Conservation (phyloP, 2,329 filamentous ascomycete species). For the Byssoonygena ceratinophila region DNA sequence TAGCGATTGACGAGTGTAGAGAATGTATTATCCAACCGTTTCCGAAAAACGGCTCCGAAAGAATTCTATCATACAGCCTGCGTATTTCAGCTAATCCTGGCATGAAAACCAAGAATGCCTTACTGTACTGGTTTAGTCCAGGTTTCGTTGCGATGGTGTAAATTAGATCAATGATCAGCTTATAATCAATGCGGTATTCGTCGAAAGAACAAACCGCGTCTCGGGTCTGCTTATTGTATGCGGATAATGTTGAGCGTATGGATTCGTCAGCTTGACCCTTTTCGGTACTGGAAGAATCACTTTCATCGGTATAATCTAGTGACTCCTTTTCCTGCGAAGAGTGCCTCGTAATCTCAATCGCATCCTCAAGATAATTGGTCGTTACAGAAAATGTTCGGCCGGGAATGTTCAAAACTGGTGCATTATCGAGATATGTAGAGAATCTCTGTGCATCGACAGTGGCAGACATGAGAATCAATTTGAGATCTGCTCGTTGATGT, state of each 20-base stretch:
- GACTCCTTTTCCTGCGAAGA: constrained; percentile 50
- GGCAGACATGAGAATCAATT: constrained; percentile 93
- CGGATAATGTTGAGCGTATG: constrained; percentile 54
- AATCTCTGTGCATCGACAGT: constrained; percentile 90
- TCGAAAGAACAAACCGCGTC: constrained; percentile 68
- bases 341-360: constrained; percentile 76
- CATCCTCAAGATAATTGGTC: constrained; percentile 82
- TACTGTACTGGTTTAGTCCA: constrained; percentile 61
- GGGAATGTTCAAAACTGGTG: constrained; percentile 80
- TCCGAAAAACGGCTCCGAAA: constrained; percentile 64
- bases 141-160: constrained; percentile 61
- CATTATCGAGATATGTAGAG: constrained; percentile 73
- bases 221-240: constrained; percentile 66
- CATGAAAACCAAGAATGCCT: constrained; percentile 85
- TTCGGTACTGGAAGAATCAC: constrained; percentile 37
- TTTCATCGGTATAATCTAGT: constrained; percentile 29
- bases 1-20: constrained; percentile 88
- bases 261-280: constrained; percentile 39
- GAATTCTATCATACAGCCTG: constrained; percentile 72
- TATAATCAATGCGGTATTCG: constrained; percentile 84
- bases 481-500: constrained; percentile 65
- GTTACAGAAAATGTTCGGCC: constrained; percentile 88
- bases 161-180: constrained; percentile 71
- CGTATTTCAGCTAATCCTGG: constrained; percentile 91
- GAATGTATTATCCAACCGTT: constrained; percentile 76